Percentiles rank a stretch among this genome's conserved stretches.
These are phyloP conservation scores for Endogone sp. DNA, from an alignment of 192 early-diverging fungal species.

Conservation along the genomic window DNA sequence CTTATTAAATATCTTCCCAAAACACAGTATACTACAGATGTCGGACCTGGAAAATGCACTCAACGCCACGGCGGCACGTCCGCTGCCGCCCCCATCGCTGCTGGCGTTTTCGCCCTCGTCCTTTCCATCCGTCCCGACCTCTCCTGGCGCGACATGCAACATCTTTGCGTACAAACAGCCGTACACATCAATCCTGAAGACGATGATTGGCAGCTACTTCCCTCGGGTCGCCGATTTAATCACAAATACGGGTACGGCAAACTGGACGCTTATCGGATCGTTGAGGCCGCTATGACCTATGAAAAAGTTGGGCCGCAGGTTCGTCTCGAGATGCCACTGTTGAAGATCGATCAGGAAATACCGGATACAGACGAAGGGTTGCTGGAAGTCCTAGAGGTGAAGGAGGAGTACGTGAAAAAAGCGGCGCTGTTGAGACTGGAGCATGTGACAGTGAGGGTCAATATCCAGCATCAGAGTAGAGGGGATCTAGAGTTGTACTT, in stretches of 20 bases:
- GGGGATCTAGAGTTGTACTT: slow-evolving; percentile 87
- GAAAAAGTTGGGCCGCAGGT: slow-evolving; percentile 64
- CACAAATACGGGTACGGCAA: slow-evolving; percentile 95
- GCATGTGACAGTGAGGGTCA: slow-evolving; percentile 84
- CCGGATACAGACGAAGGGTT: slow-evolving; percentile 43
- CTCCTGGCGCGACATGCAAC: slow-evolving; percentile 92
- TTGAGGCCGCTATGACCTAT: slow-evolving; percentile 73
- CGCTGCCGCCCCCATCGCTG: slow-evolving; percentile 90
- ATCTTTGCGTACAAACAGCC: slow-evolving; percentile 75
- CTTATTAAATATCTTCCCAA: neutral
- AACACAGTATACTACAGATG: slow-evolving; percentile 78
- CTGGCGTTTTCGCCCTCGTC: slow-evolving; percentile 87
- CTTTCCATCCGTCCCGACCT: slow-evolving; percentile 87
- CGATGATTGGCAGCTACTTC: slow-evolving; percentile 66
- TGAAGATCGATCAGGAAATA: slow-evolving; percentile 42
- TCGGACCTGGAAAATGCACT: slow-evolving; percentile 72
- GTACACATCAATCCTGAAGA: slow-evolving; percentile 68
- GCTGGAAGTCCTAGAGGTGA: slow-evolving; percentile 38
- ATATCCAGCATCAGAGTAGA: slow-evolving; percentile 73
- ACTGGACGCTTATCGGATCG: slow-evolving; percentile 77
- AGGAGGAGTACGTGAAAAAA: slow-evolving; percentile 36
- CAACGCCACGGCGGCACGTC: slow-evolving; percentile 87
- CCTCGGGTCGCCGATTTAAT: slow-evolving; percentile 74
- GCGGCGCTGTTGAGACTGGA: slow-evolving; percentile 62
- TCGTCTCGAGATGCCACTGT: slow-evolving; percentile 35